phyloP scores from a whole-genome alignment of 1,139 yeast species.

The Lodderomyces elongisporus region DNA sequence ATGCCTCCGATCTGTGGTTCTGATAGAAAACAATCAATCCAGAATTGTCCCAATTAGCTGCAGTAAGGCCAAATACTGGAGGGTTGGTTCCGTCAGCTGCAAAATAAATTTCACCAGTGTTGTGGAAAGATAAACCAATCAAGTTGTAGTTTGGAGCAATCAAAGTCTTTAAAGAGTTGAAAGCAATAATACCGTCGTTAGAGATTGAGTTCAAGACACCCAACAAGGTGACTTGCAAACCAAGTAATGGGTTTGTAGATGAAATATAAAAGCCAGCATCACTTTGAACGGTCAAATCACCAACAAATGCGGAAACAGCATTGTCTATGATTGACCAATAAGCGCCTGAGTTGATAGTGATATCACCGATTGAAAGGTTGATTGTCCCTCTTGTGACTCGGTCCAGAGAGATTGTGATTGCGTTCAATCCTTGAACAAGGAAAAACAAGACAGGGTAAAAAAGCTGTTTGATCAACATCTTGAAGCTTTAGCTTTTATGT shows the following conservation, averaged over 20 bases:
- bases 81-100: conserved; percentile 20
- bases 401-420: conserved; percentile 6
- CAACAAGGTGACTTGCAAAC: conserved; percentile 13
- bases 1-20: conserved; percentile 16
- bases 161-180: conserved; percentile 18
- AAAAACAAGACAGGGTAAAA: background rate
- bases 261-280: conserved; percentile 22
- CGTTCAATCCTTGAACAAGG: background rate
- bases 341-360: conserved; percentile 24
- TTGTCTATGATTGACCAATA: conserved; percentile 32
- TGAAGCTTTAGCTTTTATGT: background rate
- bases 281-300: conserved; percentile 16
- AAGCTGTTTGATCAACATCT: background rate
- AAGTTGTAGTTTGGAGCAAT: conserved; percentile 19
- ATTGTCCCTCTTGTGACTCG: conserved; percentile 16
- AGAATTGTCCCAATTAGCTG: conserved; percentile 21
- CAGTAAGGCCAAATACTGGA: conserved; percentile 19
- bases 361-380: conserved; percentile 18
- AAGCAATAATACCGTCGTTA: conserved; percentile 22
- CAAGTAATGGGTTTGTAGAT: conserved; percentile 6
- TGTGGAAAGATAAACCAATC: conserved; percentile 18
- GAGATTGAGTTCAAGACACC: conserved; percentile 13
- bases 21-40: conserved; percentile 26
- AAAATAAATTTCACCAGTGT: conserved; percentile 26
- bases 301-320: conserved; percentile 20